phyloP scores from a whole-genome alignment of 495 filamentous ascomycete species.

The Aspergillus nanangensis region DNA sequence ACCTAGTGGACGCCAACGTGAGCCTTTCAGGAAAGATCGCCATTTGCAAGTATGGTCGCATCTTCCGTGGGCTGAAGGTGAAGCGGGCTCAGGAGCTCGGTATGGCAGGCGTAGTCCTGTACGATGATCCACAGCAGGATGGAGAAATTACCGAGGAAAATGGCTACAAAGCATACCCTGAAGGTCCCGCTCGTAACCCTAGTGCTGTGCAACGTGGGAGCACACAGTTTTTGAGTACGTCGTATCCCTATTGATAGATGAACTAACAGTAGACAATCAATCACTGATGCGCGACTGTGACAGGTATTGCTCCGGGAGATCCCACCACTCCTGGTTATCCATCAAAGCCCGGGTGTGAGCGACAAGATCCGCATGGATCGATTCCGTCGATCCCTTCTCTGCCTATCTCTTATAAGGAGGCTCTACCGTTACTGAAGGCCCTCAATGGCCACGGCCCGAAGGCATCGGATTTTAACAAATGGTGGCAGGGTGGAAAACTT shows the following conservation, averaged over 20 bases:
- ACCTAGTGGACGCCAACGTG: slow-evolving; percentile 71
- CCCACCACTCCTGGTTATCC: slow-evolving; percentile 92
- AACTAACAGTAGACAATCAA: too few relatives aligned
- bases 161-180: slow-evolving; percentile 75
- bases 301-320: slow-evolving; percentile 60
- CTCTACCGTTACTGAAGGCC: slow-evolving; percentile 77
- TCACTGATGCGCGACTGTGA: too few relatives aligned
- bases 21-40: slow-evolving; percentile 81
- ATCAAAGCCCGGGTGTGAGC: slow-evolving; percentile 83
- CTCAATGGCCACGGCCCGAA: slow-evolving; percentile 84
- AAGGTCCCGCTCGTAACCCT: slow-evolving; percentile 82
- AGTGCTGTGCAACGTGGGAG: slow-evolving; percentile 93
- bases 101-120: slow-evolving; percentile 82
- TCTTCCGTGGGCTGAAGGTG: slow-evolving; percentile 89
- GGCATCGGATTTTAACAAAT: slow-evolving; percentile 69
- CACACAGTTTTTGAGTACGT: slow-evolving; percentile 70
- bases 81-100: slow-evolving; percentile 90
- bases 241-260: too few relatives aligned
- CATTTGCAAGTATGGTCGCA: slow-evolving; percentile 76
- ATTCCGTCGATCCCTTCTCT: slow-evolving; percentile 88
- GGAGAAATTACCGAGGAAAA: slow-evolving; percentile 75
- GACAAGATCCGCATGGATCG: slow-evolving; percentile 59
- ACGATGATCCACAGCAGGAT: slow-evolving; percentile 87
- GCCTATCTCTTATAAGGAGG: slow-evolving; percentile 86
- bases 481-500: slow-evolving; percentile 70